phyloP scores from a whole-genome alignment of 2,329 filamentous ascomycete species.

The Penicillium sp. region DNA sequence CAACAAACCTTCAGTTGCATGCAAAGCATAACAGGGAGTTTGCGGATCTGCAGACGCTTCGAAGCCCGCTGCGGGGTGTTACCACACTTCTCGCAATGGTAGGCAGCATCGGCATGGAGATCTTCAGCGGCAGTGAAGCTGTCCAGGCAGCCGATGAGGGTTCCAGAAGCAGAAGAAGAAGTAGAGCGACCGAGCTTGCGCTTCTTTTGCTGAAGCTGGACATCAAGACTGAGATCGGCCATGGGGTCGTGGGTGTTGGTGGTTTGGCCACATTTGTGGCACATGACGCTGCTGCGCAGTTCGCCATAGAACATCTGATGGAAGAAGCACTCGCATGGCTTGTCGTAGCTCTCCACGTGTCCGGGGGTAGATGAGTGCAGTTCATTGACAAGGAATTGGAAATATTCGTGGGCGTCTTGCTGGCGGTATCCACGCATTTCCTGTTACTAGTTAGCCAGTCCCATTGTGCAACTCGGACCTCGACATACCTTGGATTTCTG shows the following conservation, averaged over 20 bases:
- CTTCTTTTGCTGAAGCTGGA: conserved; percentile 68
- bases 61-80: conserved; percentile 70
- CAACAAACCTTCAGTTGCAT: conserved; percentile 80
- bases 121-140: conserved; percentile 85
- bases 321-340: conserved; percentile 78
- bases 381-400: conserved; percentile 90
- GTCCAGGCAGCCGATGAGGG: conserved; percentile 72
- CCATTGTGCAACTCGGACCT: background rate
- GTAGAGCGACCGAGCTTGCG: conserved; percentile 41
- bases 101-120: conserved; percentile 65
- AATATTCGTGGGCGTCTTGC: conserved; percentile 96
- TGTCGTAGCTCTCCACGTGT: conserved; percentile 57
- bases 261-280: conserved; percentile 77
- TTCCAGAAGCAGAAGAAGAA: conserved; percentile 46
- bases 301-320: conserved; percentile 95
- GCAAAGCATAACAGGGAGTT: conserved; percentile 81
- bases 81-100: conserved; percentile 78
- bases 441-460: conserved; percentile 34
- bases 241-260: conserved; percentile 85
- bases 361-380: conserved; percentile 76
- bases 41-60: conserved; percentile 79
- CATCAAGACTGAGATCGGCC: conserved; percentile 81
- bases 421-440: conserved; percentile 86
- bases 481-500: conserved; percentile 44
- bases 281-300: conserved; percentile 84